phyloP scores from a whole-genome alignment of 176 grass and related monocot genomes.

The Avena insularis region DNA sequence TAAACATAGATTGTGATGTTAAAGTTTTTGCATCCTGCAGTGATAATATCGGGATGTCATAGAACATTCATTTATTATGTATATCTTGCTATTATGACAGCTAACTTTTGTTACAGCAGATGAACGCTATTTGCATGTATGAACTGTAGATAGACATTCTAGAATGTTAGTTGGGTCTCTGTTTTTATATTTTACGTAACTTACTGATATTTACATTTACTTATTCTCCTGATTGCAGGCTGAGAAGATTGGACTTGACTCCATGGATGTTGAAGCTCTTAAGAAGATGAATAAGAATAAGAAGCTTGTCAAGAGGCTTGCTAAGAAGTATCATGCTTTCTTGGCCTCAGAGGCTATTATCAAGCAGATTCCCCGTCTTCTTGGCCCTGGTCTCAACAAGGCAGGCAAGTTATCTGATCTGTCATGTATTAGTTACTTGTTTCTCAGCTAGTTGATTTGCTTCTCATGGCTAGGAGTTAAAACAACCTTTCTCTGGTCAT shows the following conservation, averaged over 20 bases:
- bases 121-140: background rate
- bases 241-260: constrained; percentile 82
- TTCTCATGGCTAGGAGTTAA: background rate
- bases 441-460: background rate
- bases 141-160: background rate
- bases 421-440: background rate
- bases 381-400: constrained; percentile 89
- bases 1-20: background rate
- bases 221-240: constrained; percentile 49
- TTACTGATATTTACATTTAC: background rate
- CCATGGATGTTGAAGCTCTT: constrained; percentile 82
- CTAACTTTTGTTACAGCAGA: too few species aligned
- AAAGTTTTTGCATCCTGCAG: background rate
- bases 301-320: constrained; percentile 87
- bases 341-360: constrained; percentile 84
- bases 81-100: background rate
- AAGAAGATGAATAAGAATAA: constrained; percentile 97
- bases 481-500: background rate
- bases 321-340: constrained; percentile 93
- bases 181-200: background rate
- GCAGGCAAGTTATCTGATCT: constrained; percentile 54
- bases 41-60: background rate
- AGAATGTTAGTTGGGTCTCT: background rate
- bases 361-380: constrained; percentile 91
- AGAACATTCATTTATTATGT: background rate